Evolutionary conservation across 805 yeast genomes (phyloP), one percentile per base, ranked within the genome.

Genomic region (Wickerhamomyces chaumierensis): DNA sequence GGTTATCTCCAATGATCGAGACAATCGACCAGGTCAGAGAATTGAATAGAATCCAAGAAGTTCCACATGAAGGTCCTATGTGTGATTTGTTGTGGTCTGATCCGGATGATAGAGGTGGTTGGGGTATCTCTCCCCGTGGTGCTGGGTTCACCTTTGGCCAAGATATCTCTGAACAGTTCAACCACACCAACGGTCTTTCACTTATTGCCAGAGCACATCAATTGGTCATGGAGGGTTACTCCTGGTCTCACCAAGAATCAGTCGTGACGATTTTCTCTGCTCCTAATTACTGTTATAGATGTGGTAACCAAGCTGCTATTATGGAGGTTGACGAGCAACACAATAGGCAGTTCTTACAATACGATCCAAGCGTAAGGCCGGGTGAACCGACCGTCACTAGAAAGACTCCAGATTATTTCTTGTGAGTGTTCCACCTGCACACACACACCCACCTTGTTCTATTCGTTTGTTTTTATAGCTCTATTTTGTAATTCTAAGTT

Each of bases 111-210:
- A 72, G 96, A 57, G 95, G 95, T 51, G 96, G 95, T 52, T 88
- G 96, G 96, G 95, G 95, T 46, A 84, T 88, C 48, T 81, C 92
- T 56, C 95, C 96, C 61, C 78, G 96, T 75, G 96, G 96, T 69
- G 96, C 96, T 45, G 96, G 96, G 61, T 88, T 83, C 79, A 85
- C 95, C 55, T 88, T 88, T 74, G 96, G 96, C 52, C 94, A 81
- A 65, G 95, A 88, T 67, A 85, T 87, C 52, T 75, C 88, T 48
- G 94, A 84, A 58, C 94, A 86, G 56, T 88, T 88, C 63, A 88
- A 88, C 58, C 95, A 87, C 62, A 80, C 87, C 16, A 88, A 88
- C 58, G 87, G 81, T 47, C 67, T 88, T 47, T 71, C 82, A 38
- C 66, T 88, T 45, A 81, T 88, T 46, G 95, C 96, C 20, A 76